Base-by-base conservation (phyloP, 2,329 filamentous ascomycete species). In the Fusarium sulawesiense region DNA sequence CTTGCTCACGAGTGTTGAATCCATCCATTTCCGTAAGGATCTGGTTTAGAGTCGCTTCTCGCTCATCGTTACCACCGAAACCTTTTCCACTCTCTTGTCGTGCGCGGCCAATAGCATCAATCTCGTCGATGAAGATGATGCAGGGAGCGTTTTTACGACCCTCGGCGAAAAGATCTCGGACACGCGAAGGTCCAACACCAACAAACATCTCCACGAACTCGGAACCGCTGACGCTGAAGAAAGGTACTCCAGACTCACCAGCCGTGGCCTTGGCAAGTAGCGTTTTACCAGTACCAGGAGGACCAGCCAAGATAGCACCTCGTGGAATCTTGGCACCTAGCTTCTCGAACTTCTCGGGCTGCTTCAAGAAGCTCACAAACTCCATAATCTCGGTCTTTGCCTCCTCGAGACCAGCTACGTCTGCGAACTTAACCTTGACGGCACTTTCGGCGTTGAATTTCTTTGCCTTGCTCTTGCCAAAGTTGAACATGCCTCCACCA, bases 121-220 rank as follows among this genome's bases (percentile, higher is more conserved):
- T 99, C 82, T 99, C 96, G 78, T 99, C 96, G 73, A 99, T 98
- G 85, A 99, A 99, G 81, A 99, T 97, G 81, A 99, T 99, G 83
- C 96, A 99, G 6, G 96, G 96, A 1, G 96, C 93, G 81, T 93
- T 97, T 85, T 98, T 98, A 62, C 96, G 90, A 20, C 96, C 96
- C 74, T 93, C 97, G 60, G 93, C 91, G 77, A 99, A 99, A 55
- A 99, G 84, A 80, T 99, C 96, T 75, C 96, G 90, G 53, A 99
- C 96, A 81, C 96, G 89, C 30, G 95, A 98, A 21, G 96, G 93
- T 81, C 96, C 96, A 64, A 99, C 96, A 88, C 96, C 96, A 54
- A 99, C 96, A 78, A 99, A 99, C 95, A 99, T 99, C 83, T 99
- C 96, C 32, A 99, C 95, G 78, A 99, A 99, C 80, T 99, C 96